Evolutionary conservation across 2,329 filamentous ascomycete species (phyloP), one percentile per base, ranked within the genome.

Genomic region (Fusarium sp.): DNA sequence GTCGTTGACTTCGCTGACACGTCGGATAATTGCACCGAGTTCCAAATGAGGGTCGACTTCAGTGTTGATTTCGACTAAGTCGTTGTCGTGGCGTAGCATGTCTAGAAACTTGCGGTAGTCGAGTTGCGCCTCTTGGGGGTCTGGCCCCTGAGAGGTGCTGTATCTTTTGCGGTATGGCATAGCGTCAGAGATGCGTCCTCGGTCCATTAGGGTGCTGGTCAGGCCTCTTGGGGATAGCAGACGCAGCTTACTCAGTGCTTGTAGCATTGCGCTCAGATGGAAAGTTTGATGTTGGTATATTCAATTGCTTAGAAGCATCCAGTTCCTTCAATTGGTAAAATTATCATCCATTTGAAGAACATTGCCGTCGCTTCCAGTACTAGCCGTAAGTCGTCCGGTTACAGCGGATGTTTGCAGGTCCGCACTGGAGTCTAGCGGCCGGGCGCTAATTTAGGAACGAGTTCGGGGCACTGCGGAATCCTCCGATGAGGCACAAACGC

Each of bases 1-100:
- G 55, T 81, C 82, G 41, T 85, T 75, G 0, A 76, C 83, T 66
- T 88, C 86, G 58, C 81, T 84, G 6, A 84, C 85, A n/a, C 76
- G 78, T 6, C 86, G 81, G 15, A 83, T 84, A 59, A 87, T 86
- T 20, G 86, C 86, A 8, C 78, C 84, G 0, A 80, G 82, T 73
- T 87, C 84, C 48, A 87, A 80, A 57, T 86, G 63, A 8, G 85
- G 82, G 60, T 87, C 84, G 17, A 84, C 73, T 44, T 83, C 79
- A 1, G 76, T 67, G 50, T 84, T 78, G 66, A 87, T 86, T 50
- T 87, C 83, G 22, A 82, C 80, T 5, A 87, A 74, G 70, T 87
- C 85, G 38, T 78, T 75, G 63, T 87, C 85, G 11, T 72, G 53
- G 24, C 61, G 60, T 11, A 72, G 61, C 0, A 50, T 30, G 8